Evolutionary conservation across 768 basidiomycete genomes (phyloP), one percentile per base, ranked within the genome.

Genomic region (Dendrothele bispora): DNA sequence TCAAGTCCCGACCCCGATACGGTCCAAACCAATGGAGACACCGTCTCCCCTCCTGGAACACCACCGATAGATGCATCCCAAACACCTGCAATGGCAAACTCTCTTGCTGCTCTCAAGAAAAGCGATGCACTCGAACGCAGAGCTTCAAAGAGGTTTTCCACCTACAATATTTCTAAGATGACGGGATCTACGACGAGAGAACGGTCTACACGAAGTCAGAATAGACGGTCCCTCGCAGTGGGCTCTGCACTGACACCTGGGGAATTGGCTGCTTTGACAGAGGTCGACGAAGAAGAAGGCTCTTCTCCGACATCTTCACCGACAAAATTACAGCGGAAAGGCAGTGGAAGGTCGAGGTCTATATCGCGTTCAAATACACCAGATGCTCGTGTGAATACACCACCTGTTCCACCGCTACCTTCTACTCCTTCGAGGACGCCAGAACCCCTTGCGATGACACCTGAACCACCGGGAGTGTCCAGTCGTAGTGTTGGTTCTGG

Each of bases 121-220:
- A 84, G 81, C 42, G 93, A 95, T 55, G 78, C 83, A 1, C 78
- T 98, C 30, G 91, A 94, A 57, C 82, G 95, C 18, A 78, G 95
- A 38, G 95, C 95, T 15, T 94, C 91, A 18, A 98, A 98, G 62
- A 88, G 97, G 0, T 98, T 94, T 69, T 97, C 94, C 35, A 85
- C 86, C 2, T 98, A 95, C 63, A 91, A 94, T 54, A 88, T 98
- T 58, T 84, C 88, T 39, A 95, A 95, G 70, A 95, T 98, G 86
- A 86, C 91, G 3, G 83, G 85, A 14, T 64, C 76, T 17, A 63
- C 68, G 21, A 61, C 62, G 21, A 69, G 80, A 37, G 78, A 79
- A 59, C 69, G 80, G 21, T 74, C 80, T 14, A 41, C 77, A 44
- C 72, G 74, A 25, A 58, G 50, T 24, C 73, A 79, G 43, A 87